Evolutionary conservation across 202 grass and related monocot genomes (phyloP).

Genomic region (Schoenoplectus tabernaemontani): DNA sequence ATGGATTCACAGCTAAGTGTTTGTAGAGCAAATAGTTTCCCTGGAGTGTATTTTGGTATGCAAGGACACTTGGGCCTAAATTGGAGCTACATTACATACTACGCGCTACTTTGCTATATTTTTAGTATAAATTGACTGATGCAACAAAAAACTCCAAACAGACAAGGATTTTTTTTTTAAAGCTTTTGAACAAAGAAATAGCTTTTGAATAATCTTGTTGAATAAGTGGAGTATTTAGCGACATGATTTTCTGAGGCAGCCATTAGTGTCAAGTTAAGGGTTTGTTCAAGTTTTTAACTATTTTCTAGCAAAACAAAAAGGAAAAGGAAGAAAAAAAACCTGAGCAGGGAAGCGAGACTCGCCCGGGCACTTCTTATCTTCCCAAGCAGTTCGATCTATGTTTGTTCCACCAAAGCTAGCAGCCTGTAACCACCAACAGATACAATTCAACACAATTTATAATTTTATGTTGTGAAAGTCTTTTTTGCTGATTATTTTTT

Average conservation of each 20-base stretch:
- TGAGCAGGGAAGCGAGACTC: conserved; percentile 97
- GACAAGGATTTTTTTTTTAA: too few species aligned
- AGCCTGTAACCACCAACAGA: conserved; percentile 38
- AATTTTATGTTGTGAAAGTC: background rate
- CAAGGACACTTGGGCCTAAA: background rate
- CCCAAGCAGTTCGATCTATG: conserved; percentile 97
- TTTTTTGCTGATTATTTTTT: background rate
- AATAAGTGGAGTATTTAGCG: background rate
- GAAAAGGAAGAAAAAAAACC: conserved; percentile 26
- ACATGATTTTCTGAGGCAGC: background rate
- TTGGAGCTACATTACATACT: background rate
- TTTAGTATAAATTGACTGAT: background rate
- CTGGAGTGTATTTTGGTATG: background rate
- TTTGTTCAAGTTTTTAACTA: background rate
- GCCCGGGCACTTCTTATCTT: conserved; percentile 93
- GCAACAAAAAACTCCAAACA: background rate
- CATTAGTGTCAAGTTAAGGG: background rate
- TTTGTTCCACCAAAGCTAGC: conserved; percentile 90
- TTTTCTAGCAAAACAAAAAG: background rate
- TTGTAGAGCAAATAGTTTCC: background rate
- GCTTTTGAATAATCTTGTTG: background rate
- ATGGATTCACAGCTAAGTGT: background rate
- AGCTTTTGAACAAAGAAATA: background rate
- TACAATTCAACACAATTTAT: conserved; percentile 3
- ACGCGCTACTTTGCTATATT: background rate